Base-by-base conservation (phyloP, 2,329 filamentous ascomycete species). In the Penicillium vulpinum region DNA sequence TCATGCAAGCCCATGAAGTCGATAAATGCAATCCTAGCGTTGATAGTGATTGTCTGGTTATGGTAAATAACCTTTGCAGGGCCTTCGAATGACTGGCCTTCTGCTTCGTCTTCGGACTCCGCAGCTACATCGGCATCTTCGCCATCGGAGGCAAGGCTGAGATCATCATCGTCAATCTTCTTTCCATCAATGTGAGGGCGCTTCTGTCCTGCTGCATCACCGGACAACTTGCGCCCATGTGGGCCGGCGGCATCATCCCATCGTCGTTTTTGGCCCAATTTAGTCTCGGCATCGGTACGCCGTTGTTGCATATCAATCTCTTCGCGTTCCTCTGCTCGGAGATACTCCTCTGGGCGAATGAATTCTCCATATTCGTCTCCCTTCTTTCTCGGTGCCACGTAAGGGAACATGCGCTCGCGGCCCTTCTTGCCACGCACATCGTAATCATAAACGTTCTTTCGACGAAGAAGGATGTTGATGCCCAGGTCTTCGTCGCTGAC, bases 1-100 rank as follows among this genome's bases (percentile, higher is more conserved):
- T 97, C 94, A 73, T 97, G 93, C 24, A 97, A 78, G 24, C 93
- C 94, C 50, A 89, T 88, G 70, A 96, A 97, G 75, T 99, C 94
- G 51, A 99, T 87, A 73, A 90, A 94, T 3, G 90, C 89, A 62
- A 99, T 86, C 45, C 88, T 86, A 49, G 94, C 80, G 61, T 90
- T 87, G 56, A 93, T 80, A 11, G 81, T 79, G 26, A 97, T 73
- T 1, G 78, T 83, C 47, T 88, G 83, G 0, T 81, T 84, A 11
- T 81, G 82, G 61, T 88, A 83, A 9, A 89, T 78, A 21, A 92
- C 79, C 74, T 94, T 96, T 36, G 88, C 88, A 0, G 94, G 94
- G 0, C 89, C 90, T 61, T 81, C 77, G 11, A 80, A 73, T 67
- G 72, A 60, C 47, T 76, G 70, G 22, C 79, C 78, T 55, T 82